Evolutionary conservation across 768 basidiomycete species (phyloP).

Genomic region (Boletellus ananiceps): DNA sequence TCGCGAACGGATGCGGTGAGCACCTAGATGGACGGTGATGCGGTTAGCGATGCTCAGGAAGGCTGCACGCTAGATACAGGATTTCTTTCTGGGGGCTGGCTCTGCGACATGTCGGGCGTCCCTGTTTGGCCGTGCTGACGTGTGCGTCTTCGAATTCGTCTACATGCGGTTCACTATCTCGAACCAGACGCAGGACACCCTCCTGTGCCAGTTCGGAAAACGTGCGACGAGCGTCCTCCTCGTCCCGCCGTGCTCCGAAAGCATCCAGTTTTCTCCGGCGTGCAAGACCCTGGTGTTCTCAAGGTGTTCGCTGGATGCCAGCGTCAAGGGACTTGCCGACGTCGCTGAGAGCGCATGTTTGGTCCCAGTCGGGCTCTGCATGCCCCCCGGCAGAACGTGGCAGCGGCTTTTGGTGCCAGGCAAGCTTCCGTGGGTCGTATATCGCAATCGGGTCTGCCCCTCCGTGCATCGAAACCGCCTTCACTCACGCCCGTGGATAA

Average conservation of each 20-base stretch:
- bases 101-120: constrained; percentile 5
- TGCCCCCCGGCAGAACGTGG: constrained; percentile 40
- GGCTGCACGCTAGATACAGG: constrained; percentile 15
- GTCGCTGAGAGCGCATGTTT: constrained; percentile 4
- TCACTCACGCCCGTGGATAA: constrained; percentile 2
- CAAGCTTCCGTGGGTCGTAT: constrained; percentile 56
- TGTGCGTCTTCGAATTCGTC: background rate
- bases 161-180: constrained; percentile 32
- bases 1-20: constrained; percentile 72
- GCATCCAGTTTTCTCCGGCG: constrained; percentile 17
- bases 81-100: constrained; percentile 18
- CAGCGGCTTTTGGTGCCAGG: constrained; percentile 37
- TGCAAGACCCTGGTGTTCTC: constrained; percentile 15
- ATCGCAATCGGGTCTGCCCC: constrained; percentile 46
- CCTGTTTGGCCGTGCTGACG: too few relatives aligned
- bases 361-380: constrained; percentile 19
- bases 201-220: constrained; percentile 20
- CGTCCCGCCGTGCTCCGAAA: constrained; percentile 23
- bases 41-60: constrained; percentile 3
- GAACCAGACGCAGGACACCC: constrained; percentile 33
- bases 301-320: constrained; percentile 11
- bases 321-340: constrained; percentile 18
- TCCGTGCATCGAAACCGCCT: background rate
- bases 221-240: constrained; percentile 8
- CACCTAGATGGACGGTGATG: constrained; percentile 34